Percentiles rank a stretch among this genome's conserved stretches.
Conservation (phyloP, 306 rosid genomes). For the Gastrolobium bilobum region DNA sequence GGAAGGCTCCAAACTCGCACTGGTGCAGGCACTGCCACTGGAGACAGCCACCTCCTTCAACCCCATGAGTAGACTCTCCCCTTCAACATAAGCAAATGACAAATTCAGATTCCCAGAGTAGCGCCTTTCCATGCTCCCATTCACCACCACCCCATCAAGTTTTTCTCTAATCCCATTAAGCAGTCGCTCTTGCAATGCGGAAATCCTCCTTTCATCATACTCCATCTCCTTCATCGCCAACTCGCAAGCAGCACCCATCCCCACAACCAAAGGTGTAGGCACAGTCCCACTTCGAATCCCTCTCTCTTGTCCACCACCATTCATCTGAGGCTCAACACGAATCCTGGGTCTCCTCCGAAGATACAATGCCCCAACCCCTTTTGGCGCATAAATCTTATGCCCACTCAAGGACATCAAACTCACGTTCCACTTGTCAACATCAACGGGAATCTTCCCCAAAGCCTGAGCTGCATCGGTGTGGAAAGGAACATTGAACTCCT, state of each 20-base stretch:
- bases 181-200: conserved; percentile 67
- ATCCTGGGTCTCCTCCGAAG: conserved; percentile 88
- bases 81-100: conserved; percentile 89
- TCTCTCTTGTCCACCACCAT: conserved; percentile 97
- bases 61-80: conserved; percentile 97
- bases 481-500: conserved; percentile 80
- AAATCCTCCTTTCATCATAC: conserved; percentile 78
- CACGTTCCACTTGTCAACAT: conserved; percentile 93
- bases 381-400: conserved; percentile 89
- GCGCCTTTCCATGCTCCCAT: conserved; percentile 88
- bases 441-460: conserved; percentile 84
- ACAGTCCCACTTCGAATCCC: conserved; percentile 94
- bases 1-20: conserved; percentile 97
- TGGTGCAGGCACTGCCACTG: conserved; percentile 97
- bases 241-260: conserved; percentile 92
- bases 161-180: conserved; percentile 67
- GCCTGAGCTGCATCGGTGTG: conserved; percentile 99
- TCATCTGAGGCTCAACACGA: conserved; percentile 98
- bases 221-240: conserved; percentile 85
- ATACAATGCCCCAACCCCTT: conserved; percentile 90
- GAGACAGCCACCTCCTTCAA: conserved; percentile 98
- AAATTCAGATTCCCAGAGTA: conserved; percentile 83
- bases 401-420: conserved; percentile 94
- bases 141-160: conserved; percentile 90
- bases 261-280: conserved; percentile 89